phyloP scores from a whole-genome alignment of 306 rosid genomes.

The Quercus cerris region DNA sequence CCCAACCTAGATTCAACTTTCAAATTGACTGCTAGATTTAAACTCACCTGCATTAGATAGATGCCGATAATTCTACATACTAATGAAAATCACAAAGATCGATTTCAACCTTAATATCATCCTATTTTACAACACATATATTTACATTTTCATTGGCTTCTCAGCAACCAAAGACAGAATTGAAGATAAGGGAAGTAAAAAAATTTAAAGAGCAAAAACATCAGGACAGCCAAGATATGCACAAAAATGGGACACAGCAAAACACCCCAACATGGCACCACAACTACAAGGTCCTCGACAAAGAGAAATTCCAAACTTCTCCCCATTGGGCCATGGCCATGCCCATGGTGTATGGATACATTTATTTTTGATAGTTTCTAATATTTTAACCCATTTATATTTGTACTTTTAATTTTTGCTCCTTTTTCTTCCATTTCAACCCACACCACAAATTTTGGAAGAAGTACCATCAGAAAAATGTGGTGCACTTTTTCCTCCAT shows the following conservation, averaged over 20 bases:
- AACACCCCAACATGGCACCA: neutral
- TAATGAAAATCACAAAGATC: neutral
- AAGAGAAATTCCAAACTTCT: neutral
- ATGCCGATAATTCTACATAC: neutral
- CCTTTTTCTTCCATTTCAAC: neutral
- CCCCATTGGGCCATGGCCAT: neutral
- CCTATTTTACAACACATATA: neutral
- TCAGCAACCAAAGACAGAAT: neutral
- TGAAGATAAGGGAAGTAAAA: neutral
- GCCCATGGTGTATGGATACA: neutral
- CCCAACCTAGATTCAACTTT: too few species aligned
- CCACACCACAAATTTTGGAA: neutral
- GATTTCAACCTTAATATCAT: neutral
- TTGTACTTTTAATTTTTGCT: neutral
- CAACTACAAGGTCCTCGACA: neutral
- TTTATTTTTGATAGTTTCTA: neutral
- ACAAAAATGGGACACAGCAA: constrained; percentile 19
- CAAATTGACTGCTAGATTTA: too few species aligned
- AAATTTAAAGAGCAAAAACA: neutral
- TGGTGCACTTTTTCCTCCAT: neutral
- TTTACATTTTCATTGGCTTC: neutral
- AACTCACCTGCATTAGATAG: too few species aligned
- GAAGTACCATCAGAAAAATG: neutral
- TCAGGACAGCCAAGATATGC: neutral
- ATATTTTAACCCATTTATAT: neutral